A percentile compares a stretch with the other conserved stretches of the same genome.
Evolutionary conservation across 2,329 filamentous ascomycete species (phyloP).

Genomic region (Paradendryphiella salina): DNA sequence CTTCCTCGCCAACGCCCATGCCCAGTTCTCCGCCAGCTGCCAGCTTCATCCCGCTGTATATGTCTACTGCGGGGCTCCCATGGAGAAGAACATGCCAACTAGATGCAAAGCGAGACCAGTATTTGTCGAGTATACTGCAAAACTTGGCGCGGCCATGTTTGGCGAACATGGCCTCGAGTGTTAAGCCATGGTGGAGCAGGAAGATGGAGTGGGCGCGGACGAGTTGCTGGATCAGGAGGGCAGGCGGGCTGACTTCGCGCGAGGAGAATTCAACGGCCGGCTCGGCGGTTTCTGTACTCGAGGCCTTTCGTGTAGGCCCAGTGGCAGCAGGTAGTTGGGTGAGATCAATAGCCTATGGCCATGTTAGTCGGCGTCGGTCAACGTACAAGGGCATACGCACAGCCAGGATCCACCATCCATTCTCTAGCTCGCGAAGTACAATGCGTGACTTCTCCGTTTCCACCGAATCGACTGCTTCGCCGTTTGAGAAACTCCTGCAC

Average conservation of each 20-base stretch:
- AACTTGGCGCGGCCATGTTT: conserved; percentile 70
- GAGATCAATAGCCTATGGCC: conserved; percentile 71
- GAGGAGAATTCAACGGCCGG: conserved; percentile 76
- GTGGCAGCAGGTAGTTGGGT: conserved; percentile 66
- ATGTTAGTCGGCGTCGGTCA: conserved; percentile 1
- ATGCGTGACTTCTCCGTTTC: conserved; percentile 90
- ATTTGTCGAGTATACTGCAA: conserved; percentile 71
- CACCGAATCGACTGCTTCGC: conserved; percentile 75
- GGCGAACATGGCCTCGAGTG: conserved; percentile 70
- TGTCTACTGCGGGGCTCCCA: conserved; percentile 79
- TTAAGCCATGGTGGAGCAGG: conserved; percentile 81
- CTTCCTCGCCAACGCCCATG: conserved; percentile 92
- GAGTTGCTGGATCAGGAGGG: conserved; percentile 77
- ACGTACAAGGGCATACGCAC: conserved; percentile 55
- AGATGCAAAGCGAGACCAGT: conserved; percentile 72
- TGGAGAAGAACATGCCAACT: conserved; percentile 88
- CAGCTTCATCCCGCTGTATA: conserved; percentile 84
- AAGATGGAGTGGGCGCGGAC: conserved; percentile 82
- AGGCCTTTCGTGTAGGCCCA: conserved; percentile 38
- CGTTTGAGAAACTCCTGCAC: conserved; percentile 75
- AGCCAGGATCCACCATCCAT: conserved; percentile 93
- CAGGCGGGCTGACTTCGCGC: conserved; percentile 82
- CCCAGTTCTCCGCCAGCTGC: conserved; percentile 89
- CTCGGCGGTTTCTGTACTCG: conserved; percentile 28
- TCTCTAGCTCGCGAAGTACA: conserved; percentile 82